Conservation (phyloP, 176 grass and related monocot species). For the Otatea glauca region DNA sequence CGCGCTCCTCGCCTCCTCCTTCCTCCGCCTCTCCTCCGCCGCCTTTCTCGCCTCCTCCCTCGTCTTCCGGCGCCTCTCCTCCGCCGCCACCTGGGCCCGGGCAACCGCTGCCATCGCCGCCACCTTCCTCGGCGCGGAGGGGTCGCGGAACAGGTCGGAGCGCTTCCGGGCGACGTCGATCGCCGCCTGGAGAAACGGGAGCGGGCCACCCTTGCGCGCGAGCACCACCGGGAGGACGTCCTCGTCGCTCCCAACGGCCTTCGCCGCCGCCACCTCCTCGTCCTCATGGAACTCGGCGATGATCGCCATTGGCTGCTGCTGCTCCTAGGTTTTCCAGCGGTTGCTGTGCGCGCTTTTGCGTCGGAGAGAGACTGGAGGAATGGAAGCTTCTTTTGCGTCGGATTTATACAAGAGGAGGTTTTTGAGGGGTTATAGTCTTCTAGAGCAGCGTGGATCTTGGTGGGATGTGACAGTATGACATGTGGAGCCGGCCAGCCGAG, state of each 20-base stretch:
- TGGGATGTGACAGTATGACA: neutral
- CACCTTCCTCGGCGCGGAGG: conserved; percentile 31
- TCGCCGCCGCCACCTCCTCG: conserved; percentile 9
- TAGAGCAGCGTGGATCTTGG: neutral
- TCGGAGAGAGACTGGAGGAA: too few species aligned
- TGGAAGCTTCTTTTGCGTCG: too few species aligned
- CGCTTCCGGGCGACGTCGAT: conserved; percentile 50
- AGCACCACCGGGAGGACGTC: conserved; percentile 48
- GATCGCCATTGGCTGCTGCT: conserved; percentile 44
- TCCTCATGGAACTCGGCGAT: conserved; percentile 57
- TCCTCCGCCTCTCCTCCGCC: conserved; percentile 13
- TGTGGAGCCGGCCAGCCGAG: neutral
- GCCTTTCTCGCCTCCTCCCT: conserved; percentile 14
- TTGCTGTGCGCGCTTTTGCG: neutral
- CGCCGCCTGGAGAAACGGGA: conserved; percentile 52
- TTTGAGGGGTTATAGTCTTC: too few species aligned
- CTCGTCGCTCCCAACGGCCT: conserved; percentile 37
- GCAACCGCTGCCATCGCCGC: conserved; percentile 37
- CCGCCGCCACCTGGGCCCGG: conserved; percentile 50
- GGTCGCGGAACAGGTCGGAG: conserved; percentile 54
- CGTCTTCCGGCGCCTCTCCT: conserved; percentile 30
- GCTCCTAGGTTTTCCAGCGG: neutral
- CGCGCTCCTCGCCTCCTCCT: conserved; percentile 13
- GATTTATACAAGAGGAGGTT: too few species aligned
- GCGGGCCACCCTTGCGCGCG: conserved; percentile 43